Base-by-base conservation (phyloP, 1,139 yeast genomes). In the Sugiyamaella pinicola region DNA sequence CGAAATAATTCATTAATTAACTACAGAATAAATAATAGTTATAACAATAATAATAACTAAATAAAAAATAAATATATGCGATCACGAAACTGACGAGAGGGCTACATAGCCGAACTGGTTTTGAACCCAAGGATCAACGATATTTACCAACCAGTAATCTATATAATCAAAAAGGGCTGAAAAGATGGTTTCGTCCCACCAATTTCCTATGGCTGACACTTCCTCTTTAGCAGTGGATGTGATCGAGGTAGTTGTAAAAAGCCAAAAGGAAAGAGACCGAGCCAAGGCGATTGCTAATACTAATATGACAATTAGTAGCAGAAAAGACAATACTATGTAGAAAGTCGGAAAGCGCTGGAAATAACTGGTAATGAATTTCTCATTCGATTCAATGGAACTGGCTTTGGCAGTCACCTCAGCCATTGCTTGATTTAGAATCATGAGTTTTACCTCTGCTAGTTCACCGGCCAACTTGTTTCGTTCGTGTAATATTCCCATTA, bases 181-280 rank as follows among this genome's bases (percentile, higher is more conserved):
- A 19, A 28, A 28, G 7, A 46, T 17, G 13, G 44, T 46, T 35
- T 41, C 38, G 17, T 46, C 49, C 49, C 49, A 46, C 49, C 49
- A 46, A 22, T 46, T 46, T 12, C 37, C 49, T 24, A 18, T 22
- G 5, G 9, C 6, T 7, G 13, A 38, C n/a, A 13, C 29, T 15
- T 19, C 22, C 4, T 26, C 13, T n/a, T 34, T 26, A 18, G 31
- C 17, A 17, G 21, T 15, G 5, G 39, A 4, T 10, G 42, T 3
- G 10, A 29, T 42, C 15, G 24, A 10, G 4, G 24, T 21, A 10
- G 29, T 21, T 3, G n/a, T 22, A 4, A 22, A 38, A 18, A 21
- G 29, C 47, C 47, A 43, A 33, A 21, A 31, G 15, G n/a, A 17
- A 19, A 31, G 7, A 15, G 26, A 18, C 22, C 29, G 42, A 22